Evolutionary conservation across 2,329 filamentous ascomycete species (phyloP).

Genomic region (Mariannaea elegans): DNA sequence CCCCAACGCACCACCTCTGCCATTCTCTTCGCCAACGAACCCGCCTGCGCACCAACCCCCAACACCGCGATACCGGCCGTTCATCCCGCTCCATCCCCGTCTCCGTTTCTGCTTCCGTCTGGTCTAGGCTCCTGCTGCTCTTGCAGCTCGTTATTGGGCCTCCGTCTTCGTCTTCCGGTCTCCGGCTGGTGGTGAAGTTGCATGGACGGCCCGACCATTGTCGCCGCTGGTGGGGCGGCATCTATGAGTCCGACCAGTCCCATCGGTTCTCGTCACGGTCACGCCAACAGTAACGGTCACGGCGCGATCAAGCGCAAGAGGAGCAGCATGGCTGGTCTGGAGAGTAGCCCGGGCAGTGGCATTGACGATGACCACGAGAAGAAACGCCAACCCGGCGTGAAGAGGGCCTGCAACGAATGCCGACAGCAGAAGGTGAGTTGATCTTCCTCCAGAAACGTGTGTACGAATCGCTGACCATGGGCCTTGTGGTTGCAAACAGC

Average conservation of each 20-base stretch:
- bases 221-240: conserved; percentile 56
- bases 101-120: conserved; percentile 23
- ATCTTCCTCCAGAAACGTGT: not conserved
- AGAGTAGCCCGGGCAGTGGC: conserved; percentile 68
- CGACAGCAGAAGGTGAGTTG: conserved; percentile 81
- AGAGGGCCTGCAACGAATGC: conserved; percentile 86
- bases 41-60: conserved; percentile 35
- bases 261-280: conserved; percentile 58
- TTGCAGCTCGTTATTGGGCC: conserved; percentile 15
- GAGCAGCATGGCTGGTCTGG: conserved; percentile 60
- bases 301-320: conserved; percentile 65
- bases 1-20: conserved; percentile 30
- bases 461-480: conserved; percentile 19
- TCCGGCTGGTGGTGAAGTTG: conserved; percentile 38
- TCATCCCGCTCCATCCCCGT: conserved; percentile 15
- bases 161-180: conserved; percentile 26
- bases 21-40: conserved; percentile 33
- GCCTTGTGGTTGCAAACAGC: conserved; percentile 52
- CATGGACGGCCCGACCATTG: conserved; percentile 60
- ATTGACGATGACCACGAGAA: conserved; percentile 64
- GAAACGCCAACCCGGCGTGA: conserved; percentile 74
- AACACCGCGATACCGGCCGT: conserved; percentile 41
- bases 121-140: conserved; percentile 16
- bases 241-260: conserved; percentile 66
- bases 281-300: conserved; percentile 52